Percentiles rank a stretch among this genome's conserved stretches.
Conservation (phyloP, 192 early-diverging fungal species). For the Coemansia sp. region DNA sequence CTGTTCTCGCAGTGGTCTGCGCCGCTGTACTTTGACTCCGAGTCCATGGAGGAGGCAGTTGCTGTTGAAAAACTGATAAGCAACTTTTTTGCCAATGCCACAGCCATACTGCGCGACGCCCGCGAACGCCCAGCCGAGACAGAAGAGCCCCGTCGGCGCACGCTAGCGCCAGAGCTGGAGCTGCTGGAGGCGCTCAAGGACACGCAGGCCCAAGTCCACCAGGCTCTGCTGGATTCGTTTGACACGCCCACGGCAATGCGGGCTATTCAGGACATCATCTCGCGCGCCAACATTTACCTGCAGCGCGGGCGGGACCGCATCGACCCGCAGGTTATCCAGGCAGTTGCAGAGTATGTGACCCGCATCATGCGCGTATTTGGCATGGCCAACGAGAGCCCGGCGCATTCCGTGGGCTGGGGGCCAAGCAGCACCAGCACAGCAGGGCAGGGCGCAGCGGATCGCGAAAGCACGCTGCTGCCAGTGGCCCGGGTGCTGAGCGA, state of each 20-base stretch:
- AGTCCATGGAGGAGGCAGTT: conserved; percentile 74
- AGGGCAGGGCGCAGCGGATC: conserved; percentile 17
- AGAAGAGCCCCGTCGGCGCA: conserved; percentile 68
- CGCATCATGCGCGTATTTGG: conserved; percentile 84
- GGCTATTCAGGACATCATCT: conserved; percentile 76
- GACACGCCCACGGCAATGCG: conserved; percentile 82
- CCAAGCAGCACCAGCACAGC: conserved; percentile 21
- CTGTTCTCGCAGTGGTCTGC: conserved; percentile 84
- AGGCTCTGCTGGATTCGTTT: conserved; percentile 87
- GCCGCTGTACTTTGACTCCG: conserved; percentile 79
- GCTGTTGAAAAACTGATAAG: conserved; percentile 73
- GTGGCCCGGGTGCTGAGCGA: conserved; percentile 75
- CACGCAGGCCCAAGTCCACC: conserved; percentile 74
- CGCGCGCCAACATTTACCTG: conserved; percentile 78
- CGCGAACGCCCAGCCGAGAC: conserved; percentile 55
- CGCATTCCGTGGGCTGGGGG: conserved; percentile 70
- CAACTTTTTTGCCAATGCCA: conserved; percentile 87
- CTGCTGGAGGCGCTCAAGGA: conserved; percentile 62
- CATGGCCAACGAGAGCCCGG: conserved; percentile 58
- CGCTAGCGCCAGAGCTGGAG: conserved; percentile 64
- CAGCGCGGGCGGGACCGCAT: conserved; percentile 58
- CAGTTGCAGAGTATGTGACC: conserved; percentile 79
- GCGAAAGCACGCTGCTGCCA: conserved; percentile 71
- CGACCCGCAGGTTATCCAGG: conserved; percentile 70
- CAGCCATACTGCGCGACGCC: conserved; percentile 71